Percentiles rank a stretch among this genome's conserved stretches.
These are phyloP conservation scores for Sugiyamaella neomexicana DNA, from an alignment of 1,139 yeast genomes.

Conservation along the genomic window DNA sequence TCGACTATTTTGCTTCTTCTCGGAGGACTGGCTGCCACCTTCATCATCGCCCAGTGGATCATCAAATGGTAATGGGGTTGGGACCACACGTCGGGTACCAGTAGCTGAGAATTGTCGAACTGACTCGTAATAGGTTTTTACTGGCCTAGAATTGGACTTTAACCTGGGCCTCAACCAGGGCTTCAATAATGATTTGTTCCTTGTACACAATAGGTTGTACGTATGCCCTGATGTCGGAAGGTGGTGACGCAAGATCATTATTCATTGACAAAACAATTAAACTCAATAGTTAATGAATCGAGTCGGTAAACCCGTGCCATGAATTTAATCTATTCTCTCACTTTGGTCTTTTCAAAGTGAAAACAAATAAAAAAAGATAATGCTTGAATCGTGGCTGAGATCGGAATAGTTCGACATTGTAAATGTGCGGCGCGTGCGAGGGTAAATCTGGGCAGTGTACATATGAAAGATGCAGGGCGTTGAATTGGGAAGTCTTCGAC, in stretches of 20 bases:
- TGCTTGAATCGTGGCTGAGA: background rate
- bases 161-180: too few species aligned
- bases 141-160: too few species aligned
- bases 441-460: background rate
- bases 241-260: too few species aligned
- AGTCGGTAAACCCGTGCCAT: too few species aligned
- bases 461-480: background rate
- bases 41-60: slow-evolving; percentile 7
- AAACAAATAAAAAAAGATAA: too few species aligned
- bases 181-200: too few species aligned
- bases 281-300: too few species aligned
- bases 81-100: slow-evolving; percentile 1
- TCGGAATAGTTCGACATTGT: background rate
- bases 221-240: too few species aligned
- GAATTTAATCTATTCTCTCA: too few species aligned
- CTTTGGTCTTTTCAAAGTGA: too few species aligned
- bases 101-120: slow-evolving; percentile 10
- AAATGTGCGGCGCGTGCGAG: background rate
- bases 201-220: too few species aligned
- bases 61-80: slow-evolving; percentile 15
- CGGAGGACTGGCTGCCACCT: background rate
- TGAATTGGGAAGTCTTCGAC: background rate
- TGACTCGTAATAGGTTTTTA: background rate
- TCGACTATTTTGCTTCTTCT: slow-evolving; percentile 3
- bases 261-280: too few species aligned